Evolutionary conservation across 768 basidiomycete genomes (phyloP), one percentile per base, ranked within the genome.

Genomic region (Amanita subjunquillea): DNA sequence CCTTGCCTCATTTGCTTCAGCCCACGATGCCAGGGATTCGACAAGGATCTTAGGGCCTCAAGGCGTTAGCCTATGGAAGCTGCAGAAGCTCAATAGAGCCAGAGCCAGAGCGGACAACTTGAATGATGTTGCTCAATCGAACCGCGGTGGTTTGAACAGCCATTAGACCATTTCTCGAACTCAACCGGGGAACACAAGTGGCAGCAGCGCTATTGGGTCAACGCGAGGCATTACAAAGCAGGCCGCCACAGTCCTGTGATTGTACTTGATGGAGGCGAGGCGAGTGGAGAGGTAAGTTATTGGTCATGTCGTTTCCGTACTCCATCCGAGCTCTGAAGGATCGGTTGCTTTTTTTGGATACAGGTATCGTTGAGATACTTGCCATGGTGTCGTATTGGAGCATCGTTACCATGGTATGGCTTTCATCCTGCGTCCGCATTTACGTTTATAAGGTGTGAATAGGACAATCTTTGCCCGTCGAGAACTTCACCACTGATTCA

Each of bases 191-290:
- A 78, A 40, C 47, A 48, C 30, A 87, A 82, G 0, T 97, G 91
- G 68, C 70, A 75, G 50, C 93, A 98, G 62, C 78, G 95, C 20
- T 99, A 92, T 67, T 99, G 95, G 95, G 74, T 94, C 37, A 93
- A 85, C 62, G 78, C 80, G 22, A 78, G 87, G 34, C 82, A 90
- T 65, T 97, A 95, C 65, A 72, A 78, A 51, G 73, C 82, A 0
- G 75, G 82, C 5, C 67, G 73, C 1, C 81, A 82, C 43, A 87
- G 83, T 2, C 95, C 94, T 0, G 90, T 97, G 17, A 85, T 91
- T 59, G 80, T 97, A 2, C 69, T 97, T 15, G 95, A 97, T 65
- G 91, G 91, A 0, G 95, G 95, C 15, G 95, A 97, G 69, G 96
- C 93, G 3, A 86, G 79, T 55, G 95, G 92, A 22, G 82, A 80